Conservation (phyloP, 2,329 filamentous ascomycete species). For the Coccinonectria pachysandricola region DNA sequence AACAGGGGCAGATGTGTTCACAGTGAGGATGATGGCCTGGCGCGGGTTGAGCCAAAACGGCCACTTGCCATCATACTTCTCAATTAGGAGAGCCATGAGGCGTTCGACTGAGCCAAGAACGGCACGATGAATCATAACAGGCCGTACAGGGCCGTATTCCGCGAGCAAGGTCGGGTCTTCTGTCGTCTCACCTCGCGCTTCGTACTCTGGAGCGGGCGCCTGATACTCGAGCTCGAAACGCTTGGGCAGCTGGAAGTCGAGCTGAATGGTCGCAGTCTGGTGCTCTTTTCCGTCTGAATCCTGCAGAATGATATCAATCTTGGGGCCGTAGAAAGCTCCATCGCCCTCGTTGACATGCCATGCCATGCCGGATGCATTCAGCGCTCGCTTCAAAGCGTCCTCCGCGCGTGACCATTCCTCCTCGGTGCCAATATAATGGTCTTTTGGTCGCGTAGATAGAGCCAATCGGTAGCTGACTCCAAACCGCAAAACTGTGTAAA, state of each 20-base stretch:
- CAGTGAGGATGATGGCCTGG: slow-evolving; percentile 63
- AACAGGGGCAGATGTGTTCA: slow-evolving; percentile 51
- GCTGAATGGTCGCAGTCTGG: slow-evolving; percentile 79
- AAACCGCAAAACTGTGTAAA: slow-evolving; percentile 60
- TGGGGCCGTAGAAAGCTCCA: slow-evolving; percentile 84
- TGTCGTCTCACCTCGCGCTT: slow-evolving; percentile 42
- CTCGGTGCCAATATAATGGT: slow-evolving; percentile 65
- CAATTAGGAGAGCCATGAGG: slow-evolving; percentile 75
- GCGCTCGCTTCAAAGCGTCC: slow-evolving; percentile 27
- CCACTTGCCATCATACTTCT: slow-evolving; percentile 70
- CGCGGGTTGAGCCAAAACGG: slow-evolving; percentile 83
- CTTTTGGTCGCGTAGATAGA: slow-evolving; percentile 66
- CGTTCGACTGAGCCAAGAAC: slow-evolving; percentile 78
- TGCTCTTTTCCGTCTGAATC: slow-evolving; percentile 79
- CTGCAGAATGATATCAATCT: slow-evolving; percentile 76
- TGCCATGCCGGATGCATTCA: slow-evolving; percentile 56
- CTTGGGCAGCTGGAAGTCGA: slow-evolving; percentile 82
- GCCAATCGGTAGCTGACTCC: slow-evolving; percentile 61
- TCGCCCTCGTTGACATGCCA: slow-evolving; percentile 75
- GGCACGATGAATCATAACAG: slow-evolving; percentile 77
- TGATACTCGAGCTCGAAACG: slow-evolving; percentile 70
- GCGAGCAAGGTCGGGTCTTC: slow-evolving; percentile 36
- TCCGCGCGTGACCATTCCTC: slow-evolving; percentile 50
- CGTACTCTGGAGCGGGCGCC: slow-evolving; percentile 54
- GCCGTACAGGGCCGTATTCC: slow-evolving; percentile 48